Evolutionary conservation across 2,329 filamentous ascomycete genomes (phyloP), one percentile per base, ranked within the genome.

Genomic region (Aspergillus arachidicola): DNA sequence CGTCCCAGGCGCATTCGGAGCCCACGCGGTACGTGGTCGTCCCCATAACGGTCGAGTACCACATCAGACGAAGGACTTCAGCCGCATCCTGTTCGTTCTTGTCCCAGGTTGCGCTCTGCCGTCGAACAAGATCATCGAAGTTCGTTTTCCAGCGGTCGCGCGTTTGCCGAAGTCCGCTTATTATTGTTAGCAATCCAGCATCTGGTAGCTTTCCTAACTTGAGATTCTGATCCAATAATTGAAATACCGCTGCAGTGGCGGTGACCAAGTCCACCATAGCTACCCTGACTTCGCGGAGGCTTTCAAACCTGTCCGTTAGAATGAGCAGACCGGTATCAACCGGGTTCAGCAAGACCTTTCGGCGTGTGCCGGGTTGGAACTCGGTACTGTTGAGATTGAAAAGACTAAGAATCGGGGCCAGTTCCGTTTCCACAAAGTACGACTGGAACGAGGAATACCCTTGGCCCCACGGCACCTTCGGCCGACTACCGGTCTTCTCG

Each of bases 341-440:
- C 23, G 54, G 43, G 14, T 60, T 59, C 7, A 68, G 43, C 11
- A 68, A 23, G 12, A 68, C 34, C 46, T 59, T 61, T 23, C 45
- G 53, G 6, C 55, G 61, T 4, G 53, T 55, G 11, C 57, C 57
- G 0, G 57, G 55, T 10, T 57, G 51, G 5, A 48, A 62, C 14
- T 67, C 57, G 9, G 60, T 51, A 11, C 63, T 60, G 43, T 66
- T 66, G 30, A 65, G 23, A 26, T 63, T 69, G 21, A 70, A 68
- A 1, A 58, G 48, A 10, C 63, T 66, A 11, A 70, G 55, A 36
- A 70, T 50, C 1, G 69, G 69, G 2, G 65, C 66, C 9, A 69
- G 32, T 28, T 71, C 66, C 1, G 59, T 65, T 36, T 71, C 66
- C 32, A 70, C 62, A 28, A 68, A 70, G 6, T 59, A 55, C 11